Evolutionary conservation across 257 asterid genomes (phyloP), one percentile per base, ranked within the genome.

Genomic region (Nyctanthes arbortristis): DNA sequence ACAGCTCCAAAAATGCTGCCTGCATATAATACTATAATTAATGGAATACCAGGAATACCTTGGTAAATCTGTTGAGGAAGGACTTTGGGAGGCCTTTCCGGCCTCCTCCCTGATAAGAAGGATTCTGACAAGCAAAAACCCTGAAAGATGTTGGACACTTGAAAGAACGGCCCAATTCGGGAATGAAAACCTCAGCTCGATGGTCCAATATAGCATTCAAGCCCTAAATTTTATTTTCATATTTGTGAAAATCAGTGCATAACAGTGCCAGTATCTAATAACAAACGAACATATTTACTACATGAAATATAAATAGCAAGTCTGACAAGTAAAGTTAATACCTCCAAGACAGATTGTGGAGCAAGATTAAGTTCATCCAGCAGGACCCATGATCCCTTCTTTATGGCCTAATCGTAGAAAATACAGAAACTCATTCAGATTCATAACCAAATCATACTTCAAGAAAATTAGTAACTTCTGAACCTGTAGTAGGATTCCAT

Each of bases 291-390:
- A 31, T 6, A 73, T 13, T 25, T 63, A 36, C 37, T 22, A 40
- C 33, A 14, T 40, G 69, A 35, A 40, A 71, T 10, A 49, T 28
- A 69, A 54, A 61, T 55, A 25, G 67, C 66, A 56, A 55, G 33
- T 55, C 67, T 20, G 36, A 65, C 32, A 37, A 68, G 73, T 37
- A 39, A 64, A 75, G 69, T 34, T 32, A 61, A 59, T 70, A 86
- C 99, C 99, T 93, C 99, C 81, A 93, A 84, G 61, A 93, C 99
- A 61, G 99, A 87, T 61, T 93, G 99, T n/a, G 99, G 94, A 12
- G 99, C 99, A 74, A 93, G 97, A 82, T 93, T 93, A 69, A 93
- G 93, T 81, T 93, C 99, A 82, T 93, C 99, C 69, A 93, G 85
- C 71, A 91, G 81, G 75, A 93, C 97, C 99, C 99, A 93, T 22